phyloP scores from a whole-genome alignment of 2,329 filamentous ascomycete genomes.

The Fusarium chlamydosporum region DNA sequence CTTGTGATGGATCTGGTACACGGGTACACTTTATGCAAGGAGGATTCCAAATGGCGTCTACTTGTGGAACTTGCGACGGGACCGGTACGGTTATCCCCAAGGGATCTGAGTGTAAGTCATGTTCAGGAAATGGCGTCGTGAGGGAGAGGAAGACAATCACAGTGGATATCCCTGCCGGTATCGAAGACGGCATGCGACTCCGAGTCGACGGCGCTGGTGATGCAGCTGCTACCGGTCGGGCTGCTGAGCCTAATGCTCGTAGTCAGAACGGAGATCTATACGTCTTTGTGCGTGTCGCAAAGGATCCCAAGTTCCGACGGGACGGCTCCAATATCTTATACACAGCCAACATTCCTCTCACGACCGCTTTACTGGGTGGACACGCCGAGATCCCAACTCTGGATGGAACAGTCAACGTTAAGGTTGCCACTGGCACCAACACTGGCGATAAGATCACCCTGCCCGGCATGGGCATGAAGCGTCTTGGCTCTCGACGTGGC shows the following conservation, averaged over 20 bases:
- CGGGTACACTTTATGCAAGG: slow-evolving; percentile 90
- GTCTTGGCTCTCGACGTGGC: slow-evolving; percentile 76
- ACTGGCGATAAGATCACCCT: slow-evolving; percentile 94
- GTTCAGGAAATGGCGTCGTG: slow-evolving; percentile 85
- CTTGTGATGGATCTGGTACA: slow-evolving; percentile 88
- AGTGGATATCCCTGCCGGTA: slow-evolving; percentile 93
- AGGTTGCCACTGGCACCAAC: slow-evolving; percentile 89
- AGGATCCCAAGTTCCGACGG: slow-evolving; percentile 90
- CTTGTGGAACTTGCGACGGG: slow-evolving; percentile 85
- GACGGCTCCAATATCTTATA: slow-evolving; percentile 92
- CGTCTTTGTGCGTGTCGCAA: slow-evolving; percentile 89
- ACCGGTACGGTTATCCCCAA: slow-evolving; percentile 81
- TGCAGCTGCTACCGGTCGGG: slow-evolving; percentile 80
- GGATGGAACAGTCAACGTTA: slow-evolving; percentile 90
- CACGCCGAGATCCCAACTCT: slow-evolving; percentile 91
- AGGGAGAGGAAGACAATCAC: slow-evolving; percentile 86
- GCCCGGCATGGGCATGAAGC: slow-evolving; percentile 93
- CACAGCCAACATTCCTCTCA: slow-evolving; percentile 90
- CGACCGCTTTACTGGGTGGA: slow-evolving; percentile 91
- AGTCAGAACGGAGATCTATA: slow-evolving; percentile 89
- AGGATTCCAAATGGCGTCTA: slow-evolving; percentile 95
- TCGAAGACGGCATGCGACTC: slow-evolving; percentile 96
- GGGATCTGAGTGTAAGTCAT: slow-evolving; percentile 84
- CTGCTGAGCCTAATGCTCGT: slow-evolving; percentile 72
- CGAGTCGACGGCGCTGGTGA: slow-evolving; percentile 90